These are phyloP conservation scores for Aspergillus glaucus DNA, from an alignment of 2,329 filamentous ascomycete species.

Conservation along the genomic window DNA sequence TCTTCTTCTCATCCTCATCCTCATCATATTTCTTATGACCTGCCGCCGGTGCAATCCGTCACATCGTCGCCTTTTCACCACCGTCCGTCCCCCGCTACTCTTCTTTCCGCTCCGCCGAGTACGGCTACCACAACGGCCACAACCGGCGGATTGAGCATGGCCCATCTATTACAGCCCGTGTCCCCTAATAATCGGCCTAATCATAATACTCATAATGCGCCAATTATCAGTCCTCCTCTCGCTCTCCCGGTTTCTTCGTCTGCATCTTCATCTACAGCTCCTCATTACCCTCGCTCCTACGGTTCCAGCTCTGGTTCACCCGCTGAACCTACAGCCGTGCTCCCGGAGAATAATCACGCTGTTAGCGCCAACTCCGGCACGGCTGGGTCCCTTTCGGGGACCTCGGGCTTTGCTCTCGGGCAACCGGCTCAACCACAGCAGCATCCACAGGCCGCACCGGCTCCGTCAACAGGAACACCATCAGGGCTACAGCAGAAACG, in stretches of 20 bases:
- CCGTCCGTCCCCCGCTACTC: constrained; percentile 19
- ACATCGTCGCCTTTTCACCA: constrained; percentile 26
- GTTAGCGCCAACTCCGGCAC: constrained; percentile 9
- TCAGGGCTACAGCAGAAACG: constrained; percentile 63
- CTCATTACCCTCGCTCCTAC: constrained; percentile 33
- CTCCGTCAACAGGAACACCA: not conserved
- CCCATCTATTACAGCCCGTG: not conserved
- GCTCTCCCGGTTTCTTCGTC: constrained; percentile 22
- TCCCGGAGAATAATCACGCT: constrained; percentile 23
- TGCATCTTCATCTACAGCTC: constrained; percentile 27
- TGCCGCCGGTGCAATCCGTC: constrained; percentile 31
- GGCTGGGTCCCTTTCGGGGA: constrained; percentile 36
- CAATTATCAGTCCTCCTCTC: not conserved
- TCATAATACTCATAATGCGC: not conserved
- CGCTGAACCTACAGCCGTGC: constrained; percentile 28
- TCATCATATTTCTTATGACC: constrained; percentile 23
- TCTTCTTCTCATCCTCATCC: constrained; percentile 3
- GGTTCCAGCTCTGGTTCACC: constrained; percentile 36
- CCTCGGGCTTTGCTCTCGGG: constrained; percentile 26
- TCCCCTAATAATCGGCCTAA: not conserved
- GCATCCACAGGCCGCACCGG: constrained; percentile 33
- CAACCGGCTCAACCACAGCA: constrained; percentile 51
- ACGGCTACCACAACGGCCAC: constrained; percentile 18
- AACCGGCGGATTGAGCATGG: constrained; percentile 33
- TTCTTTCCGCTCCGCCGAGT: constrained; percentile 33